Evolutionary conservation across 2,329 filamentous ascomycete genomes (phyloP).

Genomic region (Teratosphaeria destructans): DNA sequence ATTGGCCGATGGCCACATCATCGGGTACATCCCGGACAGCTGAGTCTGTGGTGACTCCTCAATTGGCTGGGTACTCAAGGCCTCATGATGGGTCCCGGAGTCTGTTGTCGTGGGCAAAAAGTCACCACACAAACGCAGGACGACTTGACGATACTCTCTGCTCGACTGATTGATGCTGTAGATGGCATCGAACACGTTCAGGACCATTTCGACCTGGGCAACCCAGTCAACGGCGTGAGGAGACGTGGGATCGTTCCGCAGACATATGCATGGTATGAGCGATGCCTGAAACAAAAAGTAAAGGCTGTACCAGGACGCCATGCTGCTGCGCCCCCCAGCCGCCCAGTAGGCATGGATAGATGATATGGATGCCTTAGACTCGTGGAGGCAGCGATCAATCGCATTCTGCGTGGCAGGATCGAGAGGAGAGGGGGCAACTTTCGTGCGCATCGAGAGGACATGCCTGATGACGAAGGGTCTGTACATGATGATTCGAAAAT

Average conservation of each 20-base stretch:
- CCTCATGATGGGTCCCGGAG: not conserved
- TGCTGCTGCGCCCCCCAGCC: conserved; percentile 27
- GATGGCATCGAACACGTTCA: conserved; percentile 30
- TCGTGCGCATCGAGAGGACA: conserved; percentile 19
- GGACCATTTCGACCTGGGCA: conserved; percentile 29
- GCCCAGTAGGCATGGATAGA: conserved; percentile 32
- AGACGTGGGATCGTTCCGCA: conserved; percentile 34
- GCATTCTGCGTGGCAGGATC: conserved; percentile 13
- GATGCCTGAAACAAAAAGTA: conserved; percentile 43
- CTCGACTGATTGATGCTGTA: conserved; percentile 31
- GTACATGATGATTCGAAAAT: conserved; percentile 41
- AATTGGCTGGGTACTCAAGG: conserved; percentile 8
- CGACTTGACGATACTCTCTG: conserved; percentile 33
- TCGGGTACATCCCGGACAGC: conserved; percentile 33
- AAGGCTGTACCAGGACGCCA: conserved; percentile 38
- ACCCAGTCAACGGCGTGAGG: conserved; percentile 31
- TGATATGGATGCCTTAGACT: conserved; percentile 32
- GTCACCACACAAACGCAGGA: conserved; percentile 31
- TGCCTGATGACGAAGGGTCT: conserved; percentile 36
- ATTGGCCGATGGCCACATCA: conserved; percentile 38
- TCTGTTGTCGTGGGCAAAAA: conserved; percentile 16
- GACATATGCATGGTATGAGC: conserved; percentile 39
- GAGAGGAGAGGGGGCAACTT: not conserved
- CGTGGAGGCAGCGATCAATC: conserved; percentile 30
- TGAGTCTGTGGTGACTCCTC: conserved; percentile 35